Evolutionary conservation across 371 early-diverging fungal genomes (phyloP).

Genomic region (Apophysomyces variabilis): DNA sequence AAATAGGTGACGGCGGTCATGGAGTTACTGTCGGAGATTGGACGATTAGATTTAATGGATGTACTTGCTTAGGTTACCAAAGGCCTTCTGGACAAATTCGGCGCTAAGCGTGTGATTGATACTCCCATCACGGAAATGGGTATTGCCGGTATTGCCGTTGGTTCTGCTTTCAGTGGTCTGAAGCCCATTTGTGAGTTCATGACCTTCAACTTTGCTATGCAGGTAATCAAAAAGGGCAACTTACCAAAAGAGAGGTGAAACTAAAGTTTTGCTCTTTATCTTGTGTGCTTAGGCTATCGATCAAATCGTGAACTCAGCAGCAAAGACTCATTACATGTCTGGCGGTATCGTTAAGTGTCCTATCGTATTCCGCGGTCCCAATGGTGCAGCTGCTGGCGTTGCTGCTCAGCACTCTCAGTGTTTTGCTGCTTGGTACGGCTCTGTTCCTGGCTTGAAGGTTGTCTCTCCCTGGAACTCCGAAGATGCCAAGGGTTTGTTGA

Average conservation of each 20-base stretch:
- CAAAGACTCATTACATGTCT: conserved; percentile 99
- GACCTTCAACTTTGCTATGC: conserved; percentile 99
- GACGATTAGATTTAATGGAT: conserved; percentile 10
- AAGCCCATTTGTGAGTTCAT: conserved; percentile 99
- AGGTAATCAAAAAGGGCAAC: conserved; percentile 61
- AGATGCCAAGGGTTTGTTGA: conserved; percentile 96
- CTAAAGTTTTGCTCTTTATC: conserved; percentile 3
- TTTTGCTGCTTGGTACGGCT: conserved; percentile 98
- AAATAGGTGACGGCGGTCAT: conserved; percentile 18
- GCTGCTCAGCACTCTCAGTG: conserved; percentile 99
- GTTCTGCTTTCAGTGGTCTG: conserved; percentile 95
- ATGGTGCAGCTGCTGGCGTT: conserved; percentile 98
- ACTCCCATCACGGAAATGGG: conserved; percentile 99
- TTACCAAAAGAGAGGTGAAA: conserved; percentile 5
- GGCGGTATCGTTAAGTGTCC: conserved; percentile 91
- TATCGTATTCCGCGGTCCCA: conserved; percentile 99
- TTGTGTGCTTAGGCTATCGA: conserved; percentile 87
- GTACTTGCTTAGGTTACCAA: conserved; percentile 82
- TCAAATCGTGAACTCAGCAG: conserved; percentile 99
- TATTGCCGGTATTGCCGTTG: conserved; percentile 98
- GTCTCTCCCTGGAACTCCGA: conserved; percentile 97
- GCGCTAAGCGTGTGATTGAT: conserved; percentile 96
- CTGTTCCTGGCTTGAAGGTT: conserved; percentile 99
- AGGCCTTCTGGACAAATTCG: conserved; percentile 98
- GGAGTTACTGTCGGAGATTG: conserved; percentile 22